Base-by-base conservation (phyloP, 179 eudicot species). In the Pouteria campechiana region DNA sequence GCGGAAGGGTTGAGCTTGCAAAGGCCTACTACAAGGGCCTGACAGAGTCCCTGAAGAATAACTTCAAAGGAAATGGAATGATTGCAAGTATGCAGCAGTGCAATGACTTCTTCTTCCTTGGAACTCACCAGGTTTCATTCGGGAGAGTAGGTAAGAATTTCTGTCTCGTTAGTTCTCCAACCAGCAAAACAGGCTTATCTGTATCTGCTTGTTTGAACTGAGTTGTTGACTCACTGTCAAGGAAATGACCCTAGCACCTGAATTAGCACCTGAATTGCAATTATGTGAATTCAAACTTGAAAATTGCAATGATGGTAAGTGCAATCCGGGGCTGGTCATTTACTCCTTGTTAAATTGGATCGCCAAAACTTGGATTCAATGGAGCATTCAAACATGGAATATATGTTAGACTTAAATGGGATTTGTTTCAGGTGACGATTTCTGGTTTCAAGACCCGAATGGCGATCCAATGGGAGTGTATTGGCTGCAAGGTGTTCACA, bases 401-500 rank as follows among this genome's bases (percentile, higher is more conserved):
- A n/a, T n/a, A n/a, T n/a, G n/a, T n/a, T n/a, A n/a, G n/a, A n/a
- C n/a, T n/a, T n/a, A n/a, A n/a, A n/a, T n/a, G n/a, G n/a, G n/a
- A n/a, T n/a, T 12, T 12, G 13, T 10, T 29, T 17, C 32, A 78
- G 87, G 79, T 16, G 88, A 79, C 56, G 88, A 76, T 17, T 79
- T 79, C 48, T 76, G 83, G 83, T 62, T 50, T 45, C 60, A 69
- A 55, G 80, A 73, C 19, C 80, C 83, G 3, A 54, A 53, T 33
- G 88, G 83, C 4, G 88, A 79, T 36, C 80, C 78, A 23, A 55
- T 55, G 32, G 88, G 88, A 25, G 78, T 58, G 20, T 70, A 57
- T 37, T 79, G 88, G 88, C 47, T 79, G 25, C 88, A 79, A 45
- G 88, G 88, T 7, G 70, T 72, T 14, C 88, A 76, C 36, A 73